Evolutionary conservation across 768 basidiomycete species (phyloP), one percentile per base, ranked within the genome.

Genomic region (Russula virescens): DNA sequence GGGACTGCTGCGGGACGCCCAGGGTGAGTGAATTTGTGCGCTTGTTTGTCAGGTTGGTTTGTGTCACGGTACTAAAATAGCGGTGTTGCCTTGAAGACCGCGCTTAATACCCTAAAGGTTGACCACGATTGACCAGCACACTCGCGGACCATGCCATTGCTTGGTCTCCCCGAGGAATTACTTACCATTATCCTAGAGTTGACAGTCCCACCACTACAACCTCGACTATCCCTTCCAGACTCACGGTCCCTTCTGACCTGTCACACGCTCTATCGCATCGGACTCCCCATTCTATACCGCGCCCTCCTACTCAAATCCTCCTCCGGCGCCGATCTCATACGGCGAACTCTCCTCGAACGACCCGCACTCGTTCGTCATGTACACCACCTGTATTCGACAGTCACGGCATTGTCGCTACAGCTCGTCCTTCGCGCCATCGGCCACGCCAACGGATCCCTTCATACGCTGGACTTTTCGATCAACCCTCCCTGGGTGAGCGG

Each of bases 111-210:
- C 18, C 13, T 38, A 38, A 38, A 5, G 2, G 34, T 38, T 21
- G 13, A 23, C 23, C 9, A 45, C 38, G 2, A n/a, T 38, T 21
- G 13, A 23, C 23, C 9, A 45, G 43, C 10, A 43, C 55, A 31
- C 55, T 13, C 10, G 31, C 38, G 19, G 6, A 11, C 5, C 16
- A 63, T 63, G 57, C 46, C 13, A 23, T 25, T 64, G 13, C 42
- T 64, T 40, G 40, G 47, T 50, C 48, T 60, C 38, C 63, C 63
- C 8, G 63, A 64, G 47, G 63, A 64, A 35, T 43, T 64, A 11
- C 57, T 60, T 25, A 25, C 28, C 4, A 13, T 55, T 23, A 48
- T 64, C 23, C 48, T 64, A 23, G 42, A 64, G 26, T 49, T n/a
- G 14, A 21, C 34, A 23, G 48, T 58, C 26, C 57, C 23, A 31